Evolutionary conservation across 768 basidiomycete genomes (phyloP).

Genomic region (Cyclocybe cylindracea): DNA sequence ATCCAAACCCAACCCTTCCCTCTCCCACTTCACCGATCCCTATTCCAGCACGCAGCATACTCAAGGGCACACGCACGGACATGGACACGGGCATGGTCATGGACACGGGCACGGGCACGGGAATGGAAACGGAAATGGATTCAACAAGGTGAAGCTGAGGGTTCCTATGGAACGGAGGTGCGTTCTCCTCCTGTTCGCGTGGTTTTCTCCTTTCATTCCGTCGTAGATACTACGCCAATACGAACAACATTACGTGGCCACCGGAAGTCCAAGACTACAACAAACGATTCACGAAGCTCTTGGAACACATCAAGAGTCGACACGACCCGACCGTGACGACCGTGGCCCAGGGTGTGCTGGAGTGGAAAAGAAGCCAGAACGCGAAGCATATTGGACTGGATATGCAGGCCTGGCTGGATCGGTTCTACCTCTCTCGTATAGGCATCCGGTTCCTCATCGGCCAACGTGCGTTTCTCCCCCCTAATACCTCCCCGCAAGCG

Average conservation of each 20-base stretch:
- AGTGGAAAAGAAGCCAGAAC: slow-evolving; percentile 86
- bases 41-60: slow-evolving; percentile 11
- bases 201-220: slow-evolving; percentile 1
- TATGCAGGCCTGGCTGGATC: slow-evolving; percentile 94
- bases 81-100: slow-evolving; percentile 38
- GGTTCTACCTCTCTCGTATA: slow-evolving; percentile 95
- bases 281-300: slow-evolving; percentile 80
- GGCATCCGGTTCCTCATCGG: slow-evolving; percentile 97
- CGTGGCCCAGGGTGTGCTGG: slow-evolving; percentile 92
- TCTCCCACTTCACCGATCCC: slow-evolving; percentile 43
- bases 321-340: slow-evolving; percentile 99
- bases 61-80: slow-evolving; percentile 13
- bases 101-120: slow-evolving; percentile 26
- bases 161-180: slow-evolving; percentile 87
- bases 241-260: slow-evolving; percentile 73
- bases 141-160: slow-evolving; percentile 64
- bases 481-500: background rate
- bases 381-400: slow-evolving; percentile 76
- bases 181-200: slow-evolving; percentile 17
- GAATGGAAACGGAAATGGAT: slow-evolving; percentile 43
- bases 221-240: slow-evolving; percentile 83
- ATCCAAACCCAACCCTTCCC: slow-evolving; percentile 78
- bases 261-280: slow-evolving; percentile 96
- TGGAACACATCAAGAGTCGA: slow-evolving; percentile 88
- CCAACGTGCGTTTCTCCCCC: slow-evolving; percentile 64